Conservation (phyloP, 1,284 basidiomycete genomes). For the Heterobasidion irregulare region DNA sequence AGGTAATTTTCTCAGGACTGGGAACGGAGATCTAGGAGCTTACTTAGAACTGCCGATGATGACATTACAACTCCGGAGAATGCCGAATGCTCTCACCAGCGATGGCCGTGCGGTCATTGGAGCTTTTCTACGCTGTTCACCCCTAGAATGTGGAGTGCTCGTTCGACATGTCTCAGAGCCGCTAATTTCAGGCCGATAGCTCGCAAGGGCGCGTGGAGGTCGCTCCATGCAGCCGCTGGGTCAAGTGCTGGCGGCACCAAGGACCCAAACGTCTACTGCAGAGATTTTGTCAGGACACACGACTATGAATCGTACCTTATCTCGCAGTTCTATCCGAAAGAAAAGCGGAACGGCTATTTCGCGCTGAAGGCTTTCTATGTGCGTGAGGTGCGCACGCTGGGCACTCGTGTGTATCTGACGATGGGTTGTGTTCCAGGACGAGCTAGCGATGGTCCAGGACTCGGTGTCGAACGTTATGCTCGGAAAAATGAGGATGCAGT, state of each 20-base stretch:
- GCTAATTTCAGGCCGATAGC: background rate
- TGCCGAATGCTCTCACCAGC: background rate
- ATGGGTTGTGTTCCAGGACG: slow-evolving; percentile 44
- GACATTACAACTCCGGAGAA: background rate
- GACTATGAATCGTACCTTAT: slow-evolving; percentile 79
- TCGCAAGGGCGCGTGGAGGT: background rate
- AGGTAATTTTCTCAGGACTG: no score
- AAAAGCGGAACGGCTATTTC: slow-evolving; percentile 63
- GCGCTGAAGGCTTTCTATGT: slow-evolving; percentile 87
- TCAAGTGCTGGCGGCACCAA: slow-evolving; percentile 18
- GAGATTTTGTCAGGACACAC: slow-evolving; percentile 58
- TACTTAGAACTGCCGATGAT: no score
- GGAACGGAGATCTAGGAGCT: no score
- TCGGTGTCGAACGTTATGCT: slow-evolving; percentile 72
- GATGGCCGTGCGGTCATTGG: background rate
- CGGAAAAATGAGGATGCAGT: slow-evolving; percentile 86
- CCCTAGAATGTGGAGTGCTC: background rate
- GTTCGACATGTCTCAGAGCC: background rate
- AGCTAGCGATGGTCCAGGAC: slow-evolving; percentile 78
- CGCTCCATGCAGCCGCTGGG: background rate
- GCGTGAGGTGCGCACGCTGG: slow-evolving; percentile 25
- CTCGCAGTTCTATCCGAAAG: slow-evolving; percentile 69
- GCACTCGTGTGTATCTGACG: background rate
- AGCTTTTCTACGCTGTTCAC: background rate
- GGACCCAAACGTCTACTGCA: slow-evolving; percentile 56